Conservation (phyloP, 495 filamentous ascomycete species). For the Neurospora sp. region DNA sequence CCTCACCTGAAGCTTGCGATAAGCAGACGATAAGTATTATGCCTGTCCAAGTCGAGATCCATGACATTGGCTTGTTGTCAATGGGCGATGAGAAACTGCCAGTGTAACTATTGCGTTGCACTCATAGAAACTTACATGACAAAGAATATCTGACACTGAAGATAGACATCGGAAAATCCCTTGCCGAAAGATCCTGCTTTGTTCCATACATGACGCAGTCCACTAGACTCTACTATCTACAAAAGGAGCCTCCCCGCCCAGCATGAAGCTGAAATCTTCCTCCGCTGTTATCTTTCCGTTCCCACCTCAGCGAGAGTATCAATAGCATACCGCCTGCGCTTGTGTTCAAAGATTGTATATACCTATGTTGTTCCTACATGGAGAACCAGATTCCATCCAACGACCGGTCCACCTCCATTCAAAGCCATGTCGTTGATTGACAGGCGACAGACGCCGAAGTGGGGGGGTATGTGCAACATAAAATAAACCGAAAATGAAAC, state of each 20-base stretch:
- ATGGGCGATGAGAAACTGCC: not conserved
- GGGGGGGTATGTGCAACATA: conserved; percentile 16
- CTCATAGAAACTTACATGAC: not conserved
- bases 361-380: conserved; percentile 7
- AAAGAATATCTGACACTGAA: not conserved
- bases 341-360: conserved; percentile 1
- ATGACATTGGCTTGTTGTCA: not conserved
- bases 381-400: conserved; percentile 7
- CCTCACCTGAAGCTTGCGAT: not conserved
- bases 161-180: not conserved
- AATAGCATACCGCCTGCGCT: not conserved
- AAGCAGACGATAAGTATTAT: no score
- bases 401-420: conserved; percentile 1
- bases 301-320: not conserved
- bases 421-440: conserved; percentile 4
- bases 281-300: not conserved
- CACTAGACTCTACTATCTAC: not conserved
- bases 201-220: not conserved
- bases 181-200: not conserved
- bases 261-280: not conserved
- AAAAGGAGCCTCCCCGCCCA: not conserved
- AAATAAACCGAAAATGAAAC: conserved; percentile 10
- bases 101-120: not conserved
- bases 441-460: conserved; percentile 5
- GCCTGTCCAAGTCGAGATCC: not conserved